Conservation (phyloP, 73 alveolate genomes). For the Effrenium voratum region DNA sequence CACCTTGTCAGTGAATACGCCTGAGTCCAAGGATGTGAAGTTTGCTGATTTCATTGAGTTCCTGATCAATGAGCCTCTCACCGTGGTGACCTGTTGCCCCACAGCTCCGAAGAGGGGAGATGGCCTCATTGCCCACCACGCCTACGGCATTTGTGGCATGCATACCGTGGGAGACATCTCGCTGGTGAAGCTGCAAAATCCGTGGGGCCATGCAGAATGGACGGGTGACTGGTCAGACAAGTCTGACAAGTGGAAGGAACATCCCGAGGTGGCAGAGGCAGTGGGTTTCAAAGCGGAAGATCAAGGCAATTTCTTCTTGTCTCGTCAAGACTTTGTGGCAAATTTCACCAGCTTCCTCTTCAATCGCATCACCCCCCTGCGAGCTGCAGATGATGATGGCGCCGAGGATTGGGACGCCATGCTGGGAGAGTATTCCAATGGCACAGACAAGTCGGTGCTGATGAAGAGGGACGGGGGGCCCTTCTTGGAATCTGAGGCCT, state of each 20-base stretch:
- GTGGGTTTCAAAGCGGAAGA: conserved; percentile 21
- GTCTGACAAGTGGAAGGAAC: not conserved
- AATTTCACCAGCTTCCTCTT: conserved; percentile 21
- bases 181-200: not conserved
- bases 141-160: not conserved
- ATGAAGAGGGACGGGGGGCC: conserved; percentile 33
- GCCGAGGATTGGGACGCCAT: not conserved
- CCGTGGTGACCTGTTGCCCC: conserved; percentile 43
- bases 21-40: conserved; percentile 45
- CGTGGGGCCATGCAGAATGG: not conserved
- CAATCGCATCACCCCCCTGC: conserved; percentile 41
- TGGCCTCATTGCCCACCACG: not conserved
- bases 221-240: not conserved
- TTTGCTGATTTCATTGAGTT: conserved; percentile 23
- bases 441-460: conserved; percentile 40
- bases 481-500: conserved; percentile 12
- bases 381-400: conserved; percentile 52
- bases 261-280: not conserved
- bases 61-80: conserved; percentile 29
- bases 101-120: not conserved
- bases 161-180: not conserved
- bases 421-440: conserved; percentile 57
- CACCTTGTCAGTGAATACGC: conserved; percentile 21
- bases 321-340: not conserved
- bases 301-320: conserved; percentile 30